Evolutionary conservation across 148 eudicot genomes (phyloP).

Genomic region (Rheum nobile): DNA sequence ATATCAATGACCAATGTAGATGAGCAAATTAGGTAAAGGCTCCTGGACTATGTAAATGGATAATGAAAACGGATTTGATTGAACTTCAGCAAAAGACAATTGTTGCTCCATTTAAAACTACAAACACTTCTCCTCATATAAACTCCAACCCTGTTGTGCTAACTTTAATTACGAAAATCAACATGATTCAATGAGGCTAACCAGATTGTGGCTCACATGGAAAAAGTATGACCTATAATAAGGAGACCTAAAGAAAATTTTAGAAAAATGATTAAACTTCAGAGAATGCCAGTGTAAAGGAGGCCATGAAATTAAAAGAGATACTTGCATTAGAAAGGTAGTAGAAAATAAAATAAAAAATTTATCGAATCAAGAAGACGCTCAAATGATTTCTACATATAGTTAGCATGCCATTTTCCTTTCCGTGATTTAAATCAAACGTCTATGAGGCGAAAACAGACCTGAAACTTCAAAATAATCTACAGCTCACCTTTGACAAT

Average conservation of each 20-base stretch:
- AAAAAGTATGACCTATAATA: background rate
- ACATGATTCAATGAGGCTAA: background rate
- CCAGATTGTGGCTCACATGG: background rate
- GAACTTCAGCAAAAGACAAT: background rate
- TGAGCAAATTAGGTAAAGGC: background rate
- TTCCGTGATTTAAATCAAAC: background rate
- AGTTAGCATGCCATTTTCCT: background rate
- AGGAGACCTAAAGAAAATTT: background rate
- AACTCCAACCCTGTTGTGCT: background rate
- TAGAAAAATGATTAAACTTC: background rate
- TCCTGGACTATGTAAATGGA: background rate
- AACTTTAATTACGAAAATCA: background rate
- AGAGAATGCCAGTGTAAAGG: background rate
- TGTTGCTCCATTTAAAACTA: background rate
- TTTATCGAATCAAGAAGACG: background rate
- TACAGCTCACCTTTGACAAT: slow-evolving; percentile 64
- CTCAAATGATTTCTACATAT: background rate
- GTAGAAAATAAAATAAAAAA: background rate
- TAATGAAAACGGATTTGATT: background rate
- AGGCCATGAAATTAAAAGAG: background rate
- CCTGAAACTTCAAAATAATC: background rate
- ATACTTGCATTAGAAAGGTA: background rate
- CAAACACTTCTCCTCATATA: background rate
- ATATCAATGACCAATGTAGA: slow-evolving; percentile 10
- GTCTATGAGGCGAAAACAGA: background rate